A percentile compares a stretch with the other conserved stretches of the same genome.
Conservation (phyloP, 108 stramenopile species). For the Mediolabrus comicus region DNA sequence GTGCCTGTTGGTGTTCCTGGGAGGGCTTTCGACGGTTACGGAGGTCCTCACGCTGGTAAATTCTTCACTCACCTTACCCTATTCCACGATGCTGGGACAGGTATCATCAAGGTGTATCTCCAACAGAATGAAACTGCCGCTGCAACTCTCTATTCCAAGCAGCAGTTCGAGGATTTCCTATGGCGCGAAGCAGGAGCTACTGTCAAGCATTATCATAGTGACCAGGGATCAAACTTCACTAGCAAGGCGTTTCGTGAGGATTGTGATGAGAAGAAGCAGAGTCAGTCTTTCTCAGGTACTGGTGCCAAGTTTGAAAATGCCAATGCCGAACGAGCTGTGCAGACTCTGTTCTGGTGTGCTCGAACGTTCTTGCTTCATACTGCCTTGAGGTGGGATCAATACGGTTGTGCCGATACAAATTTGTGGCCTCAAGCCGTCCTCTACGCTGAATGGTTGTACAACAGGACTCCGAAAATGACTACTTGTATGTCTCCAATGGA, state of each 20-base stretch:
- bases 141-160: slow-evolving; percentile 27
- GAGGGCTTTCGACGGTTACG: neutral
- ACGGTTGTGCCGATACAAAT: neutral
- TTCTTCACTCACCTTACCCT: neutral
- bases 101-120: neutral
- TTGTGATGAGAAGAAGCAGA: neutral
- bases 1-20: neutral
- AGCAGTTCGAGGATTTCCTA: slow-evolving; percentile 11
- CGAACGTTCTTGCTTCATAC: slow-evolving; percentile 49
- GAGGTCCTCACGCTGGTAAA: neutral
- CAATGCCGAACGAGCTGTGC: slow-evolving; percentile 39
- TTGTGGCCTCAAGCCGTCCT: neutral
- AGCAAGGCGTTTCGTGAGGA: neutral
- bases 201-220: slow-evolving; percentile 10
- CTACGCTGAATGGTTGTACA: neutral
- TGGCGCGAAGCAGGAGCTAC: slow-evolving; percentile 9
- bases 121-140: neutral
- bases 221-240: slow-evolving; percentile 29
- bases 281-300: neutral
- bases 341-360: slow-evolving; percentile 10
- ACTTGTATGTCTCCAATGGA: neutral
- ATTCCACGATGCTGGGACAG: neutral
- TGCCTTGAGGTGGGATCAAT: slow-evolving; percentile 34
- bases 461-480: neutral
- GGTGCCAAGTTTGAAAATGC: slow-evolving; percentile 28